Evolutionary conservation across 192 early-diverging fungal genomes (phyloP), one percentile per base, ranked within the genome.

Genomic region (Coemansia sp.): DNA sequence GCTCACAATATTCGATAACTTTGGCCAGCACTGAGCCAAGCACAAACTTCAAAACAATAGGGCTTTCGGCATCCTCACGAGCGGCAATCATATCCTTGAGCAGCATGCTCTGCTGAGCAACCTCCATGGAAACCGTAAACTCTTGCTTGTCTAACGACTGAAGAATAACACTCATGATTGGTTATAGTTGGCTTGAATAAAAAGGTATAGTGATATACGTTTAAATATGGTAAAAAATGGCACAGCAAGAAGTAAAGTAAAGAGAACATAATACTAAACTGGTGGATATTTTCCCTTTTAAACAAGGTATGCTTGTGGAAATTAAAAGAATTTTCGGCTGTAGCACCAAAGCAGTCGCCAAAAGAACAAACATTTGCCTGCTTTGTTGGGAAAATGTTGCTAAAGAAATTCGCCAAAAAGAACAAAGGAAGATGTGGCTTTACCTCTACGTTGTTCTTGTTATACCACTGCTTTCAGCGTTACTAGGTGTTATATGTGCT

Each of bases 51-150:
- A 94, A 77, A 17, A 90, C 89, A 43, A 94, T 93, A 47, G 87
- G 75, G 25, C 82, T 79, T 49, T 87, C 84, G 15, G 62, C 81
- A 63, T 91, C 86, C 27, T 87, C 88, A 39, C 89, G 77, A 59
- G 91, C 89, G 67, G 89, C 92, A 37, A 93, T 75, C 85, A 93
- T 84, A 74, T 90, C 91, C 67, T 88, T 90, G 72, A 94, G 87
- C 57, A 94, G 75, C 19, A 86, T 72, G 54, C 91, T 92, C 69
- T 89, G 88, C 61, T 82, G 75, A 15, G 90, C 89, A 7, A 90
- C 87, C 48, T 82, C 80, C 70, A 83, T 83, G 24, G 86, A 83
- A 29, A 92, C 87, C 29, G 66, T 73, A 45, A 90, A 91, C 45
- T 85, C 70, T 43, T 83, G 70, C 21, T 71, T 72, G 66, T 92